These are phyloP conservation scores for Nicotiana undulata DNA, from an alignment of 257 asterid species.

Conservation along the genomic window DNA sequence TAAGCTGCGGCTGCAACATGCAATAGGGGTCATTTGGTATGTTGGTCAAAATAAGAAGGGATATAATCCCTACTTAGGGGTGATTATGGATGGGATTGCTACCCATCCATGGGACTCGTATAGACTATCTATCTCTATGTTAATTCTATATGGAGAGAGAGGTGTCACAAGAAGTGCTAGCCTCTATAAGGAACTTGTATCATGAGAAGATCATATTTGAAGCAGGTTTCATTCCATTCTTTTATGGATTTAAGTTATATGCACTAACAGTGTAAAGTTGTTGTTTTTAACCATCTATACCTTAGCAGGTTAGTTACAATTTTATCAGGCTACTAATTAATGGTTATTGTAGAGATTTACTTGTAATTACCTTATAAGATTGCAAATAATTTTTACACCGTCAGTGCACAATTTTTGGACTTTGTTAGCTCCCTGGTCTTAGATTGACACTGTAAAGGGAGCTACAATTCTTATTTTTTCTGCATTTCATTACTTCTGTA, in stretches of 20 bases:
- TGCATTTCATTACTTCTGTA: too few species aligned
- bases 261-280: background rate
- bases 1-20: background rate
- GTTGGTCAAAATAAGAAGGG: background rate
- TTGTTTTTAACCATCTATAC: background rate
- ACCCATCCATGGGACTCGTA: background rate
- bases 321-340: background rate
- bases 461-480: too few species aligned
- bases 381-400: background rate
- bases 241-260: background rate
- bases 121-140: background rate
- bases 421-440: too few species aligned
- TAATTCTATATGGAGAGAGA: background rate
- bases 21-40: background rate
- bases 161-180: background rate
- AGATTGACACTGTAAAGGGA: too few species aligned
- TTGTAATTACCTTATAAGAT: background rate
- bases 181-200: background rate
- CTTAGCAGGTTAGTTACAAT: background rate
- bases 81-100: background rate
- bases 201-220: background rate
- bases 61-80: background rate
- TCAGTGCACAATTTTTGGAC: background rate
- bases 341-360: background rate
- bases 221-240: background rate